Base-by-base conservation (phyloP, 225 moss, liverwort and hornwort genomes). In the Polytrichum formosum region DNA sequence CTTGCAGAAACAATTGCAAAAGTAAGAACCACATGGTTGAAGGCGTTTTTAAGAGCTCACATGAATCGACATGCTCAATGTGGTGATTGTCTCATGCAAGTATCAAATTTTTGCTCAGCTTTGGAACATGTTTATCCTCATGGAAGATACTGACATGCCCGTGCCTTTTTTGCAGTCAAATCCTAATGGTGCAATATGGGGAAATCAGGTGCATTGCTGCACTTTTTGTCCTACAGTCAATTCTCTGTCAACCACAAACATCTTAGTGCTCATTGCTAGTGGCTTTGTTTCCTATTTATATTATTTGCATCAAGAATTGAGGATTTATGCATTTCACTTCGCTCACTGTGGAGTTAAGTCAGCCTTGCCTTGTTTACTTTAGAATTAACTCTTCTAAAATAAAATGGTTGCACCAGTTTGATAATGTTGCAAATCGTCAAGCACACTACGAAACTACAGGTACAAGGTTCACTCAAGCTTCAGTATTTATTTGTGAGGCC, bases 381-480 rank as follows among this genome's bases (percentile, higher is more conserved):
- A 4, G 46, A 13, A 46, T 46, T 46, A 46, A 46, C 46, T 13
- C 46, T 46, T 46, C 13, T 46, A 46, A 46, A 46, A 46, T 46
- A 13, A 46, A 37, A 13, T 46, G 61, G 28, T 67, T 20, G 64
- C 62, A 22, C 29, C 89, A 95, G 88, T 95, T 92, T 63, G 92
- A 92, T 75, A 95, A 95, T 59, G 29, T 74, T 61, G 91, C 92
- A 26, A 95, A 95, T 70, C 91, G 95, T 33, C 84, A 65, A 77
- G 95, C 88, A 7, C 95, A 93, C 74, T 95, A 92, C 73, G 92
- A 95, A 67, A 95, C 91, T 18, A 95, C 92, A 2, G 88, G 91
- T 84, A 85, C 65, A 64, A 18, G 13, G 13, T 46, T 46, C 46
- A 46, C 46, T 13, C 46, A 46, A 16, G 46, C 46, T 46, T 13